A percentile compares a stretch with the other conserved stretches of the same genome.
Evolutionary conservation across 257 asterid genomes (phyloP).

Genomic region (Scutellaria minor): DNA sequence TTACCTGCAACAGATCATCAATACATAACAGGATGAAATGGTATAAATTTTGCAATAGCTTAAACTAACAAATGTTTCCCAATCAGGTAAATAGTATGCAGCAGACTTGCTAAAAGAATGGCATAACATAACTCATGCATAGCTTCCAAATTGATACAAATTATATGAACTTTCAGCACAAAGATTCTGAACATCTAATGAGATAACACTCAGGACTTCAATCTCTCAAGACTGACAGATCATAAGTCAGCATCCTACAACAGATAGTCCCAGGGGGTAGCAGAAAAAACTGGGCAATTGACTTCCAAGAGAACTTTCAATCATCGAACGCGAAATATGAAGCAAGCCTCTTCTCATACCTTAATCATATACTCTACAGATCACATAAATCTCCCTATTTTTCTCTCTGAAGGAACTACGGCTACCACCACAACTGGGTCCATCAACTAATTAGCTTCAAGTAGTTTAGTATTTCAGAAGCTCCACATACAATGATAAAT

Average conservation of each 20-base stretch:
- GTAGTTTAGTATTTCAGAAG: background rate
- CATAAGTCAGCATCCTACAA: background rate
- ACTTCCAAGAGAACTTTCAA: background rate
- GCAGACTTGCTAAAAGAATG: background rate
- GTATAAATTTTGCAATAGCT: no score
- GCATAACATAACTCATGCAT: background rate
- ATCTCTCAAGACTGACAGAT: background rate
- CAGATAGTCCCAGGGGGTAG: background rate
- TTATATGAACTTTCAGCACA: no score
- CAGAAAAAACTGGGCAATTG: background rate
- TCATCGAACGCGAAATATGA: background rate
- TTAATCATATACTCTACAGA: background rate
- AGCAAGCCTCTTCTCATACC: background rate
- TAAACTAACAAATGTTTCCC: background rate
- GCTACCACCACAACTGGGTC: background rate
- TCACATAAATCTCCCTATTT: background rate
- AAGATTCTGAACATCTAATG: no score
- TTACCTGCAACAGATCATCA: background rate
- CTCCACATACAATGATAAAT: background rate
- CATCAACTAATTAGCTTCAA: constrained; percentile 1
- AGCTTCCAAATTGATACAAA: background rate
- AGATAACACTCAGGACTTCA: background rate
- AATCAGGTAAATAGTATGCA: background rate
- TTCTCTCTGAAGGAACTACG: constrained; percentile 3
- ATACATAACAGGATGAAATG: background rate